phyloP scores from a whole-genome alignment of 192 early-diverging fungal species.

The Funneliformis mosseae region DNA sequence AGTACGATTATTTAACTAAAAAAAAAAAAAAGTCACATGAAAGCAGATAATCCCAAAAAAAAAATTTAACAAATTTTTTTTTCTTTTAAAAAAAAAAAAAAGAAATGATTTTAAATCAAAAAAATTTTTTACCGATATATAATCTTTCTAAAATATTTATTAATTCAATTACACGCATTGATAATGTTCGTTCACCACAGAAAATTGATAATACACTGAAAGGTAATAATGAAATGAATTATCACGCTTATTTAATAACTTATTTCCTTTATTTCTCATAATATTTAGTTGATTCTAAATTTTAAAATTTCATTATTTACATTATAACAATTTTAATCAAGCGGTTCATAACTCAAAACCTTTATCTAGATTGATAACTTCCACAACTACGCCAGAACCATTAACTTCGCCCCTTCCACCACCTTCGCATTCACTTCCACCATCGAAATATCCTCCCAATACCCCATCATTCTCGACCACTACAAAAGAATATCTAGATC shows the following conservation, averaged over 20 bases:
- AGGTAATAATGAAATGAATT: neutral
- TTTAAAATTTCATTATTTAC: no score
- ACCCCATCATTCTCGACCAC: neutral
- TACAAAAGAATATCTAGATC: constrained; percentile 1
- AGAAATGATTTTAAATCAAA: neutral
- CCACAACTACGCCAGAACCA: neutral
- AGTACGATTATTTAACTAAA: neutral
- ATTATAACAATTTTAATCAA: neutral
- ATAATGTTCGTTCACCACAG: no score
- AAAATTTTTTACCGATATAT: neutral
- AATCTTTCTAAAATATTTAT: neutral
- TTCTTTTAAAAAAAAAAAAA: neutral
- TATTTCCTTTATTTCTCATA: neutral
- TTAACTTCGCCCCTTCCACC: no score
- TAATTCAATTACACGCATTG: neutral
- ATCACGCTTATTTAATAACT: neutral
- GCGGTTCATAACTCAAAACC: neutral
- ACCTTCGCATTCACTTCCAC: neutral
- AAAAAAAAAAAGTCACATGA: neutral
- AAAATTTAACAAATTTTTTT: no score
- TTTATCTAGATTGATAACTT: neutral
- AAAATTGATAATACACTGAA: neutral
- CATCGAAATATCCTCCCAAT: neutral
- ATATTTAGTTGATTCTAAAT: no score
- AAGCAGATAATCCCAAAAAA: neutral